Base-by-base conservation (phyloP, 176 grass and related monocot species). In the Eleusine indica region DNA sequence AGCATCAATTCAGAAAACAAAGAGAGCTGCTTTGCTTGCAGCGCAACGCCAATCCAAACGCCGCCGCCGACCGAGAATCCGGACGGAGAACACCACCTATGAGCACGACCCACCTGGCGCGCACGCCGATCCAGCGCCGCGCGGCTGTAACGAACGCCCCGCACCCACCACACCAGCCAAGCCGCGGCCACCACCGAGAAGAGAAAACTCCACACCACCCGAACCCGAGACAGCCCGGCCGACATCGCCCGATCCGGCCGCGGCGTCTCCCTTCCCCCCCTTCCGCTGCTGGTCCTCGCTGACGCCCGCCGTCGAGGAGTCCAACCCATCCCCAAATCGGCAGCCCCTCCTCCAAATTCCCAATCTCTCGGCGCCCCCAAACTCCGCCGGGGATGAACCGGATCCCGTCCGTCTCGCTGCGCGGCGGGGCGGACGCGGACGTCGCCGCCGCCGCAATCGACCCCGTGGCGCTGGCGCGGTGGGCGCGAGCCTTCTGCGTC, bases 401-500 rank as follows among this genome's bases (percentile, higher is more conserved):
- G 82, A 88, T 86, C 88, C 90, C 89, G 86, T 94, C 94, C 83
- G 66, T 91, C 74, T 86, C 89, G 49, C 72, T 82, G 46, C 81
- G 77, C 21, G 80, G 67, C 74, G 92, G 88, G 65, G 67, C 80
- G 62, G 76, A 66, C 60, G 66, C 67, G 29, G 77, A 64, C 39
- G 49, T 73, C 47, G 78, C 57, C n/a, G 42, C 61, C 29, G 41
- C 41, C n/a, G 41, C 58, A 18, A 53, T 86, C 19, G 90, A 98
- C 77, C 85, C 87, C 25, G 83, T 68, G 49, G 87, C 86, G 49
- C 87, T 98, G 64, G 82, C 85, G 29, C 93, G 85, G 69, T 98
- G 96, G 96, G 91, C 86, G 73, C 76, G 82, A 17, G 96, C 93
- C 52, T 96, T 99, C 77, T 94, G 86, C 73, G 56, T 96, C 84